Conservation (phyloP, 768 basidiomycete genomes). For the Phaeotremella skinneri region DNA sequence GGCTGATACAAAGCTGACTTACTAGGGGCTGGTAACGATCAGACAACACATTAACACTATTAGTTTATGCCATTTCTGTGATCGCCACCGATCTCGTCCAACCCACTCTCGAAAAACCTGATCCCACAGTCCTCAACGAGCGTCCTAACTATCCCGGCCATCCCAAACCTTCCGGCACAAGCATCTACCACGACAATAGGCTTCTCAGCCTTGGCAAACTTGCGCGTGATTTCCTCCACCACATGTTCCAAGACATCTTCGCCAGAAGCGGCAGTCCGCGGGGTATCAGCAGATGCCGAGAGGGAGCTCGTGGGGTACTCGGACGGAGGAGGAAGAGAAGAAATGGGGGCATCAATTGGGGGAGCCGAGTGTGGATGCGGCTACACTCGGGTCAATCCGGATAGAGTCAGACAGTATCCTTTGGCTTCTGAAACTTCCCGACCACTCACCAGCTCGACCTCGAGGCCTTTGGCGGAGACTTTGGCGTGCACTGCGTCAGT, state of each 20-base stretch:
- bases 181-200: slow-evolving; percentile 61
- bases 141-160: slow-evolving; percentile 39
- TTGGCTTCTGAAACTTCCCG: neutral
- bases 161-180: slow-evolving; percentile 50
- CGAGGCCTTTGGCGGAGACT: slow-evolving; percentile 65
- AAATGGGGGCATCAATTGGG: slow-evolving; percentile 27
- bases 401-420: neutral
- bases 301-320: slow-evolving; percentile 17
- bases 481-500: slow-evolving; percentile 73
- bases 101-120: slow-evolving; percentile 50
- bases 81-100: neutral
- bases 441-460: slow-evolving; percentile 55
- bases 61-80: neutral
- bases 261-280: slow-evolving; percentile 17
- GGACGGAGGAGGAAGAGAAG: slow-evolving; percentile 15
- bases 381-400: slow-evolving; percentile 16
- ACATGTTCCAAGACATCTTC: slow-evolving; percentile 60
- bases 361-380: slow-evolving; percentile 49
- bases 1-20: neutral
- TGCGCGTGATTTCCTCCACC: slow-evolving; percentile 67
- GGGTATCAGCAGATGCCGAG: neutral
- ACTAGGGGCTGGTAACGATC: slow-evolving; percentile 14
- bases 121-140: slow-evolving; percentile 47
- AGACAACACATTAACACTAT: neutral
- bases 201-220: slow-evolving; percentile 61